Percentiles rank a stretch among this genome's conserved stretches.
phyloP scores from a whole-genome alignment of 163 green algal genomes.

The Scenedesmus sp. region DNA sequence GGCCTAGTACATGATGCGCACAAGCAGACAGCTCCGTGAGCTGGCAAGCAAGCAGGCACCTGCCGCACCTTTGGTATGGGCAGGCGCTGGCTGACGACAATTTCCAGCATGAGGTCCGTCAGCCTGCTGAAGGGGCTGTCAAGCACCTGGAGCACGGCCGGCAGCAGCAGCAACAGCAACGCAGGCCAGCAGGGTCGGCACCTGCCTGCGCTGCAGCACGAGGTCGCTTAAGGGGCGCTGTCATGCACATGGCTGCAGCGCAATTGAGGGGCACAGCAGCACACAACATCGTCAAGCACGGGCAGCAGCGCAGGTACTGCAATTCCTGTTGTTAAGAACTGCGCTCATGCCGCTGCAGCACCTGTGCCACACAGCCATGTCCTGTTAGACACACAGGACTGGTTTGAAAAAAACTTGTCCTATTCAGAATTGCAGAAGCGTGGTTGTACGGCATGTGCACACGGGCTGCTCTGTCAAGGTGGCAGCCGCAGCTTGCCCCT shows the following conservation, averaged over 20 bases:
- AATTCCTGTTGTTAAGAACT: background rate
- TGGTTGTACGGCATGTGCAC: too few relatives aligned
- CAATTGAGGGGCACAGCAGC: background rate
- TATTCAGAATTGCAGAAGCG: too few relatives aligned
- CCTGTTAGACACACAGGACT: too few relatives aligned
- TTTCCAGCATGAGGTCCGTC: constrained; percentile 93
- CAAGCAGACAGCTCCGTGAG: background rate
- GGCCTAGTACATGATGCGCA: background rate
- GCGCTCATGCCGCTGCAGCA: background rate
- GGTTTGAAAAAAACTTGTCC: too few relatives aligned
- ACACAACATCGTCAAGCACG: background rate
- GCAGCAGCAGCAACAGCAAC: constrained; percentile 3
- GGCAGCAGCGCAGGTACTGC: too few relatives aligned
- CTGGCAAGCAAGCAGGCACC: background rate
- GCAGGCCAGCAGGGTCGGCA: background rate
- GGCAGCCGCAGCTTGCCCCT: too few relatives aligned
- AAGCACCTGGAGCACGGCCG: constrained; percentile 67
- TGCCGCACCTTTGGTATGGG: constrained; percentile 67
- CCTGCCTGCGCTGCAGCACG: constrained; percentile 17
- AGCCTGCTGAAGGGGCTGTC: constrained; percentile 91
- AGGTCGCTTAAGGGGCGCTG: constrained; percentile 87
- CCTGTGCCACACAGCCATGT: too few relatives aligned
- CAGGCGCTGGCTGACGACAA: constrained; percentile 84
- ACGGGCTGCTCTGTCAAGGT: too few relatives aligned
- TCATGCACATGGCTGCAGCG: constrained; percentile 74